Evolutionary conservation across 1,139 yeast genomes (phyloP), one percentile per base, ranked within the genome.

Genomic region (Kodamaea fungicola): DNA sequence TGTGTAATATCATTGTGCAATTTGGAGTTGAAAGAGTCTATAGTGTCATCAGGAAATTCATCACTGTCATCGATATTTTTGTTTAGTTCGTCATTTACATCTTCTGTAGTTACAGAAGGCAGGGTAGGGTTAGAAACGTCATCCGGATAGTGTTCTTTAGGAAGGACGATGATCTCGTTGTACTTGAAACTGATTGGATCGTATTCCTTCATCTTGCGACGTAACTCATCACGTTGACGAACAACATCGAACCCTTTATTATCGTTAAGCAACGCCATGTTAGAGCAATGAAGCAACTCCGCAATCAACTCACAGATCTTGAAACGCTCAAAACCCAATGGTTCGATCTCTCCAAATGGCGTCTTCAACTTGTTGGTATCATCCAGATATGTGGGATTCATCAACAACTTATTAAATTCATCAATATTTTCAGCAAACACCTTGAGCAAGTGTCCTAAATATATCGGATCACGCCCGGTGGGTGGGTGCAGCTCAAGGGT

Each of bases 401-500:
- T 55, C 40, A 71, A 52, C 12, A 67, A 50, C 22, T 56, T 46
- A 47, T 69, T 69, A 61, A 92, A 90, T 31, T 78, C 69, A 10
- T 85, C 80, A 52, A 92, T 82, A 37, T 83, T 76, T 45, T 76
- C 74, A 3, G 96, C 83, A 61, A 94, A 90, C 6, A 87, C 80
- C 52, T 76, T 78, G 29, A 94, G 81, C 60, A 92, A 67, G 40
- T 89, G 84, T 4, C 98, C 98, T 46, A 92, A 69, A 59, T 90
- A 94, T 37, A 92, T 89, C 3, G 97, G 96, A 59, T 92, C 99
- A 51, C 97, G 76, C 28, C 96, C 86, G 10, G 85, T 81, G 22
- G 98, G 98, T 6, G 97, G 97, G 57, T 90, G 96, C 24, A 94
- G 78, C 48, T 89, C 95, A 41, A 89, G 66, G 0, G 97, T 86